Evolutionary conservation across 2,329 filamentous ascomycete species (phyloP), one percentile per base, ranked within the genome.

Genomic region (Lasiodiplodia hormozganensis): DNA sequence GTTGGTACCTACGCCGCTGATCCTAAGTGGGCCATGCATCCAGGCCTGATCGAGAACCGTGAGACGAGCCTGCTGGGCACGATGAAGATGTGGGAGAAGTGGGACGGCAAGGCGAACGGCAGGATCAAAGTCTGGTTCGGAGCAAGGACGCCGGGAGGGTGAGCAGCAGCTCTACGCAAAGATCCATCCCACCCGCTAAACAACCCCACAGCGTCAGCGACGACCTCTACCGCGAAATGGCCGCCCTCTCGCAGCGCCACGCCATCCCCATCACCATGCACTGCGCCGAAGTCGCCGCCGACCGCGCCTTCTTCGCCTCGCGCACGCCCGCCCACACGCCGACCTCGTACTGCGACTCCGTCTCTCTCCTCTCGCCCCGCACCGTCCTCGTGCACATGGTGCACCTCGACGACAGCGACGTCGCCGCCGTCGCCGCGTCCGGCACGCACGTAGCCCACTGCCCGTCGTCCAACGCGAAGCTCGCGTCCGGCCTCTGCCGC

Each of bases 371-470:
- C 12, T 80, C 80, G 12, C 76, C 76, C 0, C 76, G 78, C 18
- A 85, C 82, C 0, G 84, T 86, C 0, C 78, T 86, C 1, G 84
- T 82, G 1, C 84, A 86, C 72, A 85, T 86, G 83, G 83, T 84
- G 2, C 83, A 86, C 71, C 75, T 85, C 4, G 82, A 85, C 70
- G 78, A 78, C 53, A 74, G 71, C 2, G 84, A 85, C 69, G 77
- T 85, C 49, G 70, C 74, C 4, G 74, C 79, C 3, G 74, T 85
- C 21, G 75, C 75, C 4, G 72, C 76, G n/a, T 80, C 80, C 0
- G 78, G 78, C 8, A 83, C 82, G 0, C 79, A 82, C 38, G 82
- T 86, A 4, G 83, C 84, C 6, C 85, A 87, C 73, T 85, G 84
- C 69, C 83, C 85, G 0, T 84, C 81, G 2, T 84, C 82, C 67